Evolutionary conservation across 2,329 filamentous ascomycete species (phyloP), one percentile per base, ranked within the genome.

Genomic region (Claviceps sp.): DNA sequence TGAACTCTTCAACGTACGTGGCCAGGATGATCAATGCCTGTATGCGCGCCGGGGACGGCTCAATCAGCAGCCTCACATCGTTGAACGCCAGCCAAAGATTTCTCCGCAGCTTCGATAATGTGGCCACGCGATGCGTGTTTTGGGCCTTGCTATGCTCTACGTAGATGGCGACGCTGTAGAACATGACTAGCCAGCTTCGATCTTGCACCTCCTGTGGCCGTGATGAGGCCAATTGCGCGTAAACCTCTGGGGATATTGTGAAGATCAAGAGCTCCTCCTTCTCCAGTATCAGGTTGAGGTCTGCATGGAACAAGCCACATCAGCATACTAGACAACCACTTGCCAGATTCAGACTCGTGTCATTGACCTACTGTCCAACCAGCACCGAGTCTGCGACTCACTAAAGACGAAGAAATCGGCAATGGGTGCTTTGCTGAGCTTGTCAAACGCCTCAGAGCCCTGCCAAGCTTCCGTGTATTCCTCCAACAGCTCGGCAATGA

Each of bases 1-100:
- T 52, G 37, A 52, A 52, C 37, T 52, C 50, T 41, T 52, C 50
- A 11, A 34, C 50, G 22, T 52, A 44, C 14, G 43, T 41, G 3
- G 24, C 37, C 45, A 52, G n/a, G n/a, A 52, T 48, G n/a, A 48
- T 18, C 9, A 52, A 24, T 8, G 50, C 50, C 37, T 52, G 50
- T 11, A 52, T 49, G 18, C 41, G 46, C 4, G 44, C 14, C n/a
- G 22, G 5, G 6, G 34, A 24, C 2, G 50, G 50, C 30, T 52
- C 50, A 20, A 52, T 46, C 2, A 52, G 45, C 30, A 52, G 50
- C 37, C 45, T 48, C 18, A 42, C 45, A 9, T 52, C 50, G 26
- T 52, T 52, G 45, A 52, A 48, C 2, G 50, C 50, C 37, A 48
- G 11, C 50, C 50, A 52, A 11, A 52, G 50, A 24, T 52, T 52